Evolutionary conservation across 805 yeast species (phyloP), one percentile per base, ranked within the genome.

Genomic region (Wickerhamomyces canadensis): DNA sequence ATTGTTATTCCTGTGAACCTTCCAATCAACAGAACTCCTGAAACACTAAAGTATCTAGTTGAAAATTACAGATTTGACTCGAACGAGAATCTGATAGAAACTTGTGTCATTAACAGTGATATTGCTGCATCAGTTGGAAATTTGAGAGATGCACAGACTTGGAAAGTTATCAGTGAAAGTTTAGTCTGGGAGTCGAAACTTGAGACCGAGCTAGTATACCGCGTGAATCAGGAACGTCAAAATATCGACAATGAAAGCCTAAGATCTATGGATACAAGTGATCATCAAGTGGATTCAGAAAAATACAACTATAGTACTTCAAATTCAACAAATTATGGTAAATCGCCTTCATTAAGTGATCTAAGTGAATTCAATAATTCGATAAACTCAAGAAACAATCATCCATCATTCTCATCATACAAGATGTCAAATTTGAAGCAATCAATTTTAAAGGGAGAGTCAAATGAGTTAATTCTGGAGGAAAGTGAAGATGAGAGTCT

Each of bases 101-200:
- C 65, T 12, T 78, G 78, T 31, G 78, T 69, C 17, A 60, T 67
- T 47, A 83, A 83, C 51, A 72, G 85, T 0, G 59, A 65, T 14
- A 62, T 76, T 8, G 84, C 84, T 0, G 70, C 70, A 1, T 62
- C 67, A 32, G 81, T 68, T 1, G 65, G 67, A 14, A 57, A 66
- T 34, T 64, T 61, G 36, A 58, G 84, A 40, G 83, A 78, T 37
- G 65, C 79, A 37, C 84, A 78, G 49, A 68, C 76, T 1, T 81
- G 88, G 88, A 58, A 69, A 41, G 67, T 78, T 4, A 57, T 80
- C 5, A 72, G 73, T 12, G 72, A 71, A 24, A 61, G 77, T 21
- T 56, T 79, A 4, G 53, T 58, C 2, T 60, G 69, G 58, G 61
- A 55, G 29, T 16, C 44, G 11, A 42, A 47, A 19, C 28, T 49